Base-by-base conservation (phyloP, 2,329 filamentous ascomycete genomes). In the Scolecobasidium constrictum region DNA sequence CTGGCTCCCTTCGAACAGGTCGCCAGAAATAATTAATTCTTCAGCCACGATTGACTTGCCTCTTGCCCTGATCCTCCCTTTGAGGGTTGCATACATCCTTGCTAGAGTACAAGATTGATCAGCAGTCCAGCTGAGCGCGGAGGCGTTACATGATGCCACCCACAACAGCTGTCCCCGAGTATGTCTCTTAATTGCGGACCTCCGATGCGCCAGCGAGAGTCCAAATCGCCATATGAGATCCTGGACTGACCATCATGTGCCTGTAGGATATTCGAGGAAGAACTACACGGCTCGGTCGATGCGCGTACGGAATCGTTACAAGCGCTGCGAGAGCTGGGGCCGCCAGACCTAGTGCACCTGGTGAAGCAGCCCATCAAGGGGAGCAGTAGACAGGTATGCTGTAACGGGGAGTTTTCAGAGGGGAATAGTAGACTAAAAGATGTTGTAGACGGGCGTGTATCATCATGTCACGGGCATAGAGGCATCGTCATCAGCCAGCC, bases 381-480 rank as follows among this genome's bases (percentile, higher is more conserved):
- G 42, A 59, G 68, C 16, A 69, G 64, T 42, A 75, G 73, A 48
- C 73, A 77, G 67, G 73, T 77, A 61, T 46, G 57, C 16, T n/a
- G n/a, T n/a, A n/a, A n/a, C n/a, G n/a, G n/a, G n/a, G n/a, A 31
- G 9, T 31, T 9, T 31, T 31, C 15, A 31, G 26, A 9, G 15
- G 15, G 26, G 26, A 31, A 37, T n/a, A n/a, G n/a, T n/a, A 12
- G 20, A 18, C 40, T 13, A 4, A 38, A 5, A 13, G 20, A 7
- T n/a, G 9, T 22, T 11, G 5, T 52, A 95, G 84, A 81, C 80
- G 48, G 92, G 92, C 46, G 81, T 95, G 44, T 98, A 98, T 61
- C 92, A 98, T 63, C 92, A 98, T 78, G 88, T 95, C 53, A 94
- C 87, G 31, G 92, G 92, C 47, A 81, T 95, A 57, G 92, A 98